These are phyloP conservation scores for Lophiostoma macrostomum DNA, from an alignment of 495 filamentous ascomycete species.

Conservation along the genomic window DNA sequence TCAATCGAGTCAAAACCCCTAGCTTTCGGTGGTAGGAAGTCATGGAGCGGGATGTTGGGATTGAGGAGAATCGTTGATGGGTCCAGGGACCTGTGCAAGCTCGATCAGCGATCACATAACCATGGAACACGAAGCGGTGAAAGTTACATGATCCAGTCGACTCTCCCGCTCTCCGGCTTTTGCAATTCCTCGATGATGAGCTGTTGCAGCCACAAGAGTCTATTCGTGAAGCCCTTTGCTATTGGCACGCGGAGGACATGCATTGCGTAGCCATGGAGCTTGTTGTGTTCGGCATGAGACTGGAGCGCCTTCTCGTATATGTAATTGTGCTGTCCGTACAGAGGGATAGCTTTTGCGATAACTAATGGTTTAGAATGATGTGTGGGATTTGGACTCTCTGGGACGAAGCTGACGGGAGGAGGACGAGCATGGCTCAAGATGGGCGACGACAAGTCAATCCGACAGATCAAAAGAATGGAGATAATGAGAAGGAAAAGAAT, in stretches of 20 bases:
- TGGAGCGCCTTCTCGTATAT: too few species aligned
- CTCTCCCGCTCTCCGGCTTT: constrained; percentile 40
- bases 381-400: too few species aligned
- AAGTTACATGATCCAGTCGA: constrained; percentile 49
- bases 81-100: constrained; percentile 44
- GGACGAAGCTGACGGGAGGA: too few species aligned
- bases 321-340: too few species aligned
- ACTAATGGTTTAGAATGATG: too few species aligned
- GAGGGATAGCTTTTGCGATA: too few species aligned
- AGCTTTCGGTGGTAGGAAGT: constrained; percentile 47
- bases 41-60: constrained; percentile 43
- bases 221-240: constrained; percentile 44
- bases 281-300: constrained; percentile 43
- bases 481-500: too few species aligned
- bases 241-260: constrained; percentile 43
- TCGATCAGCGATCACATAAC: neutral
- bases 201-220: constrained; percentile 44
- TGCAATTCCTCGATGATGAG: constrained; percentile 46
- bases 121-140: neutral
- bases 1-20: constrained; percentile 40
- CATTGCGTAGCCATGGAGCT: constrained; percentile 43
- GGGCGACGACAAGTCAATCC: too few species aligned
- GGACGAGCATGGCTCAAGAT: too few species aligned
- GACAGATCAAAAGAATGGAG: too few species aligned
- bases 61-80: constrained; percentile 48